Base-by-base conservation (phyloP, 2,329 filamentous ascomycete species). In the Sporothrix brasiliensis region DNA sequence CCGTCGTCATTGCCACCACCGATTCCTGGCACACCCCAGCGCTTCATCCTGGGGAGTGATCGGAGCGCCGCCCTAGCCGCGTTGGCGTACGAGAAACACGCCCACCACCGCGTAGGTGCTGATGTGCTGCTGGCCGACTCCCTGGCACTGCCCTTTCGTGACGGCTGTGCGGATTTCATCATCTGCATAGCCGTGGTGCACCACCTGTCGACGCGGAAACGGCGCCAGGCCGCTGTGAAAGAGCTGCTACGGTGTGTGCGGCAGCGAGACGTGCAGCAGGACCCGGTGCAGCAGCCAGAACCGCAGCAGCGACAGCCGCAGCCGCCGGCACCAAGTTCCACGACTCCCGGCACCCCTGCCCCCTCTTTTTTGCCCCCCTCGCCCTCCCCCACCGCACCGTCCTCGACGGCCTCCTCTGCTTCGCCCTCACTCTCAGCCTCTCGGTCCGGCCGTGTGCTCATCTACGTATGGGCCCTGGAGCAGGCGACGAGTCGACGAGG, bases 381-480 rank as follows among this genome's bases (percentile, higher is more conserved):
- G 11, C 34, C 30, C 19, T 58, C 30, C 30, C 6, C 54, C 21
- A 30, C 52, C 6, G 7, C 9, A 27, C 19, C 54, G 21, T 47
- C 21, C n/a, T 61, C 34, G n/a, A 34, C 58, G 16, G 21, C 56
- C 54, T 21, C 58, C 34, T 44, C 34, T 34, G 34, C 34, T 21
- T 47, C 58, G 7, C 14, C 58, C 7, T 19, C 58, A 14, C 16
- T 73, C 81, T 67, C 49, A 10, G 2, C 34, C 24, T 41, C 58
- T n/a, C 9, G 9, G 39, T 50, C 81, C 9, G 93, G 92, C 0
- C 88, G 85, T 78, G 90, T 91, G 19, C 83, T 98, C 70, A 85
- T 98, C 67, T 97, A 95, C 79, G 94, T 96, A 21, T 98, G 95
- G 95, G 95, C 95, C 0, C 84, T 99, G 24, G 95, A 99, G 84